Conservation (phyloP, 148 eudicot species). For the Amaranthus palmeri region DNA sequence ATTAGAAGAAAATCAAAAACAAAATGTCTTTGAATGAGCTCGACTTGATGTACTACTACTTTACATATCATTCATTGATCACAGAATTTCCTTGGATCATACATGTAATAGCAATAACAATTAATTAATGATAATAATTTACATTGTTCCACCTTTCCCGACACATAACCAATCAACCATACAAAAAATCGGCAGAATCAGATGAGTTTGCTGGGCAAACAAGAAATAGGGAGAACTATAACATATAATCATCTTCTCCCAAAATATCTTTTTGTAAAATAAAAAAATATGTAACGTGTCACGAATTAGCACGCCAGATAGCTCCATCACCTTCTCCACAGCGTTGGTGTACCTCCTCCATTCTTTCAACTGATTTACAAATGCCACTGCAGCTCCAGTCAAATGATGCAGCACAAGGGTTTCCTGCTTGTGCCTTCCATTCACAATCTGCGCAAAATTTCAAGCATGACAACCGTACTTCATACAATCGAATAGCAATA, state of each 20-base stretch:
- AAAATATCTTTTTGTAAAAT: too few species aligned
- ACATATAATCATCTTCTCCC: too few species aligned
- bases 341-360: conserved; percentile 54
- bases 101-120: too few species aligned
- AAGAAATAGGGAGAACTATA: too few species aligned
- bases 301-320: conserved; percentile 45
- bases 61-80: too few species aligned
- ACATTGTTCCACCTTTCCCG: neutral
- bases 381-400: conserved; percentile 78
- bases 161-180: neutral
- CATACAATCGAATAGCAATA: neutral
- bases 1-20: too few species aligned
- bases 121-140: neutral
- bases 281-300: neutral
- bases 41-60: too few species aligned
- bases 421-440: conserved; percentile 62
- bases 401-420: conserved; percentile 65
- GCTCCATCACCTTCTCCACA: conserved; percentile 67
- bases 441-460: conserved; percentile 46
- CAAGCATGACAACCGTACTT: conserved; percentile 1
- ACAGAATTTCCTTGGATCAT: too few species aligned
- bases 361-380: conserved; percentile 60
- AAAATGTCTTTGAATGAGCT: too few species aligned
- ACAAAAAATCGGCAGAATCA: neutral
- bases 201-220: neutral